Base-by-base conservation (phyloP, 2,329 filamentous ascomycete genomes). In the Aspergillus bombycis region DNA sequence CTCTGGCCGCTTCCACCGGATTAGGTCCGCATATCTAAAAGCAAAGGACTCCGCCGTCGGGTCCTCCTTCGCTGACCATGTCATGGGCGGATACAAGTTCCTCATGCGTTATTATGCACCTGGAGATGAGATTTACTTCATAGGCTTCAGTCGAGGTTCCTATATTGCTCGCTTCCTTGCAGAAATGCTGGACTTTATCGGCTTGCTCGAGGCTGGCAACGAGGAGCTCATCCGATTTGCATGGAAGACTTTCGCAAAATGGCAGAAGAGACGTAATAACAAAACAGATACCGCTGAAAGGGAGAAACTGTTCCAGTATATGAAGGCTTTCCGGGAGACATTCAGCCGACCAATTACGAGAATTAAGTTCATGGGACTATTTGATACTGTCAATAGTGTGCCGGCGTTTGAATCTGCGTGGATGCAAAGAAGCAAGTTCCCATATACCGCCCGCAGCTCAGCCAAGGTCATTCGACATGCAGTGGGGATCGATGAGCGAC, bases 201-300 rank as follows among this genome's bases (percentile, higher is more conserved):
- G 93, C 1, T 82, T 96, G 0, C 82, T 96, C 16, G 90, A 89
- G 14, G 89, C 91, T 58, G 92, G 92, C 12, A 96, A 96, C 70
- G 91, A 96, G 72, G 92, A 95, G 69, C 90, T 95, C 88, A 88
- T 92, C 58, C 83, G 85, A 4, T 96, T 96, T 74, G 92, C 91
- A 0, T 95, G 92, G 91, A 93, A 80, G 67, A 79, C 77, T 7
- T 80, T 80, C 54, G 73, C 77, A 46, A 79, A 79, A 54, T 80
- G 78, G 78, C 76, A 79, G 66, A 75, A 77, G 64, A 73, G 78
- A 10, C 64, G 60, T 14, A 61, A 67, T 10, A 65, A 50, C 12
- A 60, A 65, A 5, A 70, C 75, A n/a, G 73, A 76, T 9, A 52
- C 48, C 7, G 63, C 69, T 52, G 67, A 74, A 57, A 72, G 72